phyloP scores from a whole-genome alignment of 2,329 filamentous ascomycete species.

The Periconia sp. region DNA sequence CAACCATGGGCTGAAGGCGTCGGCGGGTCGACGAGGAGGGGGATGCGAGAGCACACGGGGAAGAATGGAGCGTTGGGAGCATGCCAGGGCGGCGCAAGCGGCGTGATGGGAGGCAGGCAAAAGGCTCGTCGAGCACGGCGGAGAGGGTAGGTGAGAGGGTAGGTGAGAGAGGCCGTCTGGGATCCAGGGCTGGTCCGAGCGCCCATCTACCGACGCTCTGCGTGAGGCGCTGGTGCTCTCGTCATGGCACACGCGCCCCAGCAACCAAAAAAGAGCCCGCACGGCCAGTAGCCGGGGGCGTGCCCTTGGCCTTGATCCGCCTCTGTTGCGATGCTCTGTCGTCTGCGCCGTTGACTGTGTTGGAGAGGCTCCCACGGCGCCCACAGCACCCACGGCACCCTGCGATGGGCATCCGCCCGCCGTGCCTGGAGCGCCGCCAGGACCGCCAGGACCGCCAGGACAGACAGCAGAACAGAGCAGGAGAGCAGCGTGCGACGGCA shows the following conservation, averaged over 20 bases:
- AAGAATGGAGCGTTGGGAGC: conserved; percentile 25
- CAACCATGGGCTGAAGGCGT: conserved; percentile 19
- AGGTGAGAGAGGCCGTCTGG: too few relatives aligned
- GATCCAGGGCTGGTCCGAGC: too few relatives aligned
- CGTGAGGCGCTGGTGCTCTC: neutral
- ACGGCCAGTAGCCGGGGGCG: neutral
- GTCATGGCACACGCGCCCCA: conserved; percentile 2
- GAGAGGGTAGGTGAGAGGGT: too few relatives aligned
- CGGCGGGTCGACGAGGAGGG: conserved; percentile 7
- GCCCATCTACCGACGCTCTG: neutral
- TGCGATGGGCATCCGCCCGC: too few relatives aligned
- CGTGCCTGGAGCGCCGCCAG: neutral
- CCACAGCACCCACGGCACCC: too few relatives aligned
- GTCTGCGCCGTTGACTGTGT: too few relatives aligned
- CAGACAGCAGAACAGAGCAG: too few relatives aligned
- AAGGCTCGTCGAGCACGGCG: too few relatives aligned
- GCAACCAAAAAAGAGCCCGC: conserved; percentile 2
- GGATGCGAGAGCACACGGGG: conserved; percentile 19
- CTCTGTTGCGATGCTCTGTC: too few relatives aligned
- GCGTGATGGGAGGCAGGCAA: conserved; percentile 8
- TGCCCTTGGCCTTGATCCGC: neutral
- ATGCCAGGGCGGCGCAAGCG: conserved; percentile 22
- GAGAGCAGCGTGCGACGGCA: conserved; percentile 4
- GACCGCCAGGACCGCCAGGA: neutral
- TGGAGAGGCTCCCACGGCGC: too few relatives aligned